Evolutionary conservation across 305 asterid species (phyloP).

Genomic region (Coffea humblotiana): DNA sequence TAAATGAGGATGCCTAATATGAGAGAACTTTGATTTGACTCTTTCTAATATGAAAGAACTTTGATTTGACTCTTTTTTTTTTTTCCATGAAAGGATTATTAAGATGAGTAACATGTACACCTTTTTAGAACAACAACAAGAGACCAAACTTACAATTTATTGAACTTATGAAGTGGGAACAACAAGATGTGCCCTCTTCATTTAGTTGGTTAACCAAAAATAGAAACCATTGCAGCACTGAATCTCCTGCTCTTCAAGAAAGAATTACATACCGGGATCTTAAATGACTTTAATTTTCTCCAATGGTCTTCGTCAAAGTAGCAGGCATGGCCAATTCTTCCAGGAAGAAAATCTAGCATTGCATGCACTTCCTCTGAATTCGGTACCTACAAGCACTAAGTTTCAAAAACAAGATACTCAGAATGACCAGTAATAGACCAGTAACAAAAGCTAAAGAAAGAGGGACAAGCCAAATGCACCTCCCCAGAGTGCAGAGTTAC

Average conservation of each 20-base stretch:
- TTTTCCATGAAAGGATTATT: not conserved
- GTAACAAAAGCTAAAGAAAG: not conserved
- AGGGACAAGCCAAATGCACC: conserved; percentile 58
- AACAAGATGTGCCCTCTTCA: not conserved
- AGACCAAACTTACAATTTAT: conserved; percentile 2
- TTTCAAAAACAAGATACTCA: conserved; percentile 31
- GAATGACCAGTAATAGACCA: conserved; percentile 21
- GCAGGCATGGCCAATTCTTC: conserved; percentile 96
- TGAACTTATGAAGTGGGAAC: not conserved
- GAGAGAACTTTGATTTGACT: not conserved
- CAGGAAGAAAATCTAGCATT: conserved; percentile 80
- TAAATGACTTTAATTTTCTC: conserved; percentile 50
- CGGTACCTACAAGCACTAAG: conserved; percentile 84
- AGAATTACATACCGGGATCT: conserved; percentile 53
- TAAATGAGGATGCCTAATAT: not conserved
- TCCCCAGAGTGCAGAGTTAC: conserved; percentile 94
- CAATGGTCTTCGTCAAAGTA: conserved; percentile 72
- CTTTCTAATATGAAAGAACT: not conserved
- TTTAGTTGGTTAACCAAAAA: not conserved
- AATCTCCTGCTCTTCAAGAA: not conserved
- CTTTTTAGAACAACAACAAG: not conserved
- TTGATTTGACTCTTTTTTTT: not conserved
- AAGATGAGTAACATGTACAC: not conserved
- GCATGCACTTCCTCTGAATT: conserved; percentile 70
- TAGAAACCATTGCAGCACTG: not conserved